These are phyloP conservation scores for Aspergillus fumigatus DNA, from an alignment of 2,329 filamentous ascomycete species.

Conservation along the genomic window DNA sequence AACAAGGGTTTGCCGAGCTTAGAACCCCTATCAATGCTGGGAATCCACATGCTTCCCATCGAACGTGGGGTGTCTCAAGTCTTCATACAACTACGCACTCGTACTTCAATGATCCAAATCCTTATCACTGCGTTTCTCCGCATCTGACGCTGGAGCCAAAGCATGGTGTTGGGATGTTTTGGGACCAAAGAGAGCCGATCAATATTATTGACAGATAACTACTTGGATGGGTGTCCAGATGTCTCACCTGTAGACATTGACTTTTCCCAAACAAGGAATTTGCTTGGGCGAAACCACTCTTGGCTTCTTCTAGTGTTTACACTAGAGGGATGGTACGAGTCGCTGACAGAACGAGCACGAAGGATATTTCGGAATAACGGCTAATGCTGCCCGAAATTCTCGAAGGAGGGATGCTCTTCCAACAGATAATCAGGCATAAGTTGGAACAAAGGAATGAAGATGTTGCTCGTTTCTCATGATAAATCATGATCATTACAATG, in stretches of 20 bases:
- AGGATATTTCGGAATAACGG: neutral
- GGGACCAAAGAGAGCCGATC: constrained; percentile 2
- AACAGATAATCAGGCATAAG: neutral
- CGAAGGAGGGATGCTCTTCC: neutral
- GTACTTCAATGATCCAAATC: neutral
- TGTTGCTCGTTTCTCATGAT: neutral
- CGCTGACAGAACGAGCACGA: neutral
- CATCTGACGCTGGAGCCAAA: neutral
- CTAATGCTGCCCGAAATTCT: neutral
- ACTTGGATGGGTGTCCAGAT: constrained; percentile 7
- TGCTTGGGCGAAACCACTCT: constrained; percentile 9
- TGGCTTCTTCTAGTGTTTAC: constrained; percentile 21
- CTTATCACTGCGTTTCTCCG: neutral
- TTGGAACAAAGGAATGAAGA: neutral
- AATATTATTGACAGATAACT: neutral
- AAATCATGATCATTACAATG: neutral
- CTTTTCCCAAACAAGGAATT: neutral
- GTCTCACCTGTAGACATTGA: constrained; percentile 8
- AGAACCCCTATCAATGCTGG: neutral
- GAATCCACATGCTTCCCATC: neutral
- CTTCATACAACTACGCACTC: neutral
- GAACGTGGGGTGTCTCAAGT: neutral
- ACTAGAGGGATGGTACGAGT: constrained; percentile 1
- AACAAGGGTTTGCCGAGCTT: neutral
- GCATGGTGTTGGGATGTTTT: constrained; percentile 14